Evolutionary conservation across 1,139 yeast genomes (phyloP), one percentile per base, ranked within the genome.

Genomic region (Geotrichum bryndzae): DNA sequence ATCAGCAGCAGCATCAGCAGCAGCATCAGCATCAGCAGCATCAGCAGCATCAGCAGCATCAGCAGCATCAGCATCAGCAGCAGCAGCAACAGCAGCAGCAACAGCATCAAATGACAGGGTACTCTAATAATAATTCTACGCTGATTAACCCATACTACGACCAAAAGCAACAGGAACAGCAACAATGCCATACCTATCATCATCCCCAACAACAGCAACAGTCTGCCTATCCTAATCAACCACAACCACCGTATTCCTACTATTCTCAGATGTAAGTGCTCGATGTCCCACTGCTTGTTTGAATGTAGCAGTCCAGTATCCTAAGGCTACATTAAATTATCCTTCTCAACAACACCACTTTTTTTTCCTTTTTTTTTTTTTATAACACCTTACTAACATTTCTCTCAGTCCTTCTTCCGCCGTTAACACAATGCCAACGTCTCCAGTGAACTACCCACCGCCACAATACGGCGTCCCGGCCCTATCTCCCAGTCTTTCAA

Each of bases 1-100:
- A 38, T 8, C 55, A 15, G 35, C 56, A 46, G 22, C 51, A 33
- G 2, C 56, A 50, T 11, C 56, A 54, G 23, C 58, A 58, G 11
- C 51, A 41, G n/a, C 61, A 54, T 13, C 58, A 59, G 2, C 29
- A 15, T 35, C 58, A 54, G n/a, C 60, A 22, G 18, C 56, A 50
- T 23, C 51, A n/a, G 18, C 45, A 35, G 7, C 54, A 18, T 3
- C 58, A 27, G 8, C 53, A 22, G 7, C 54, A 11, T 10, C 53
- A 10, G n/a, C n/a, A n/a, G n/a, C n/a, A n/a, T n/a, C n/a, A n/a
- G n/a, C n/a, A n/a, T n/a, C n/a, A n/a, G n/a, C n/a, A n/a, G n/a
- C n/a, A n/a, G n/a, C n/a, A n/a, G n/a, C n/a, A n/a, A n/a, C n/a
- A n/a, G n/a, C n/a, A n/a, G 10, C 54, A 51, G 4, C 55, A 53